These are phyloP conservation scores for Puccinia brachypodii DNA, from an alignment of 1,284 basidiomycete species.

Conservation along the genomic window DNA sequence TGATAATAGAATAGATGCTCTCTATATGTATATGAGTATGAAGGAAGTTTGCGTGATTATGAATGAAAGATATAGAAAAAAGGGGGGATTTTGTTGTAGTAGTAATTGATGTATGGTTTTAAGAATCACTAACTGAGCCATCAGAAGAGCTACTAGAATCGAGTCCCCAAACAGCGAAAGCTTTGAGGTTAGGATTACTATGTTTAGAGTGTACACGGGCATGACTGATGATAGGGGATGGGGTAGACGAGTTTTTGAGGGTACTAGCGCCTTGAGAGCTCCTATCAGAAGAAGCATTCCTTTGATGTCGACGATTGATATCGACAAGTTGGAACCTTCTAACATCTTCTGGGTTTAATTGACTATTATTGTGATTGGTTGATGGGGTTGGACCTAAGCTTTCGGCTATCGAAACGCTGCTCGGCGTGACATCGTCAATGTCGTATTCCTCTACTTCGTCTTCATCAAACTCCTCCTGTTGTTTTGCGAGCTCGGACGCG, in stretches of 20 bases:
- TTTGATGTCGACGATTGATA: no score
- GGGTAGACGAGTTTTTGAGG: neutral
- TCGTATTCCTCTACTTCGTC: slow-evolving; percentile 65
- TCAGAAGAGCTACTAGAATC: slow-evolving; percentile 36
- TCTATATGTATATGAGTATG: no score
- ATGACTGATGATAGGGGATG: neutral
- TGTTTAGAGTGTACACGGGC: neutral
- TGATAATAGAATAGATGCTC: no score
- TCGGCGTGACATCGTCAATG: slow-evolving; percentile 67
- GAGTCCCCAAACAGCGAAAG: slow-evolving; percentile 42
- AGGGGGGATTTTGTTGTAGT: neutral
- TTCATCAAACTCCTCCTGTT: slow-evolving; percentile 60
- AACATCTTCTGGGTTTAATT: neutral
- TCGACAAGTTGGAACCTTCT: neutral
- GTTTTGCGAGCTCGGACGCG: slow-evolving; percentile 61
- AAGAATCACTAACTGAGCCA: neutral
- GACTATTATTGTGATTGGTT: neutral
- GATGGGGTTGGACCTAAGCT: neutral
- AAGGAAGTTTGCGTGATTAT: no score
- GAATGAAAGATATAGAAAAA: neutral
- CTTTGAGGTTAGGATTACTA: slow-evolving; percentile 1
- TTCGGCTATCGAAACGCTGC: neutral
- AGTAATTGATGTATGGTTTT: no score
- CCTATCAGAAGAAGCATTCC: neutral
- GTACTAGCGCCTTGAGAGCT: slow-evolving; percentile 3